phyloP scores from a whole-genome alignment of 768 basidiomycete genomes.

The Strobilomyces echinocephalus region DNA sequence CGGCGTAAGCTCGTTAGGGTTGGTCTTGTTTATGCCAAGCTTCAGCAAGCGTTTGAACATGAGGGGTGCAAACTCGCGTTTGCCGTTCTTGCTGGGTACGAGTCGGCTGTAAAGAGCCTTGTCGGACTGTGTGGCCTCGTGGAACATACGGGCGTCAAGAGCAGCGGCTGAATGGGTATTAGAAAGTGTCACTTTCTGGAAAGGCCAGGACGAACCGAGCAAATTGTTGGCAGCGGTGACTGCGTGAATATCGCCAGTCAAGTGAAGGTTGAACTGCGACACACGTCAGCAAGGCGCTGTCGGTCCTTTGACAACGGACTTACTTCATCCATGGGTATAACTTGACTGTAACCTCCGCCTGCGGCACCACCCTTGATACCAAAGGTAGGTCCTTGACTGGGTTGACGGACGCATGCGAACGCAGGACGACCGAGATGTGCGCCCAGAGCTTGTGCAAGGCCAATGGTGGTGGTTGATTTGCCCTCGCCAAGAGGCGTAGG shows the following conservation, averaged over 20 bases:
- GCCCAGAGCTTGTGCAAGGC: constrained; percentile 92
- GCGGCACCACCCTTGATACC: constrained; percentile 99
- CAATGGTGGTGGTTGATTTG: constrained; percentile 97
- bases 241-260: constrained; percentile 97
- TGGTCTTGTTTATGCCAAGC: constrained; percentile 90
- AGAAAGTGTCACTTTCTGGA: neutral
- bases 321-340: constrained; percentile 99
- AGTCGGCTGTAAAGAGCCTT: constrained; percentile 92
- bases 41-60: constrained; percentile 96
- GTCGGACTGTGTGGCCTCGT: constrained; percentile 92
- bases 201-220: constrained; percentile 50
- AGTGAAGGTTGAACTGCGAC: constrained; percentile 83
- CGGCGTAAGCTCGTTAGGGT: constrained; percentile 86
- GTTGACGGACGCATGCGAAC: constrained; percentile 96
- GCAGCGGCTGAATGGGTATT: constrained; percentile 68
- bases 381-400: constrained; percentile 97
- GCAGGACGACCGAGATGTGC: constrained; percentile 90
- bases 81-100: constrained; percentile 89
- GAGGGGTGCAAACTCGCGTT: constrained; percentile 89
- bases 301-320: constrained; percentile 2
- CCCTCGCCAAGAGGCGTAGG: constrained; percentile 97
- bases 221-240: constrained; percentile 97
- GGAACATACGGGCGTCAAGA: constrained; percentile 95
- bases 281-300: constrained; percentile 2
- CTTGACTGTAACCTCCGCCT: constrained; percentile 96